A percentile compares a stretch with the other conserved stretches of the same genome.
These are phyloP conservation scores for Wolfiporia cocos DNA, from an alignment of 1,284 basidiomycete genomes.

Conservation along the genomic window DNA sequence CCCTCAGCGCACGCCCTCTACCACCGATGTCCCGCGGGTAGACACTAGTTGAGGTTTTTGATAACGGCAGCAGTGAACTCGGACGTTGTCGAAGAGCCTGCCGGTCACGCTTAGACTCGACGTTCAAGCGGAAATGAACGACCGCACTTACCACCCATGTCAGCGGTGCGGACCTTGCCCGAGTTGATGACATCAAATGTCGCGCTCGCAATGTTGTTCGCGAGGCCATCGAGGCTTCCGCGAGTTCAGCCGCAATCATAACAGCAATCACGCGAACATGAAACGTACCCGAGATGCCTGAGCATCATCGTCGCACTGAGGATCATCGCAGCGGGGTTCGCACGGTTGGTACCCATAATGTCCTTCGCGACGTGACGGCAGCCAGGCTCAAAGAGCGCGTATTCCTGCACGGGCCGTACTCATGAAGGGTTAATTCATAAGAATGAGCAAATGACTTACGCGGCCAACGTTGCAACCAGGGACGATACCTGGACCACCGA, in stretches of 20 bases:
- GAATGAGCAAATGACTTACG: slow-evolving; percentile 36
- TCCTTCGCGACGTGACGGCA: slow-evolving; percentile 98
- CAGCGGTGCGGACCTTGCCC: slow-evolving; percentile 88
- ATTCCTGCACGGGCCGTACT: slow-evolving; percentile 56
- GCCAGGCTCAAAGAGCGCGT: slow-evolving; percentile 97
- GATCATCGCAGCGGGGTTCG: slow-evolving; percentile 98
- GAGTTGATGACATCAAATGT: slow-evolving; percentile 92
- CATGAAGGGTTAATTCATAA: slow-evolving; percentile 3
- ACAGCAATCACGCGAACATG: slow-evolving; percentile 1
- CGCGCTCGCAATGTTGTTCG: slow-evolving; percentile 90
- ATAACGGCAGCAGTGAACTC: slow-evolving; percentile 91
- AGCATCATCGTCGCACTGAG: slow-evolving; percentile 99
- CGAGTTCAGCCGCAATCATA: slow-evolving; percentile 1
- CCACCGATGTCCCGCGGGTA: slow-evolving; percentile 6
- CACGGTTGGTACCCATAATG: slow-evolving; percentile 96
- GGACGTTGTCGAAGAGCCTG: slow-evolving; percentile 82
- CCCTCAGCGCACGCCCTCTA: slow-evolving; percentile 6
- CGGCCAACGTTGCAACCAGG: slow-evolving; percentile 98
- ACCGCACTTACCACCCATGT: slow-evolving; percentile 81
- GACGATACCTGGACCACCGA: slow-evolving; percentile 96
- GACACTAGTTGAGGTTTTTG: slow-evolving; percentile 45
- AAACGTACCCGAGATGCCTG: slow-evolving; percentile 82
- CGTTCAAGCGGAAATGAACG: slow-evolving; percentile 1
- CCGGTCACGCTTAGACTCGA: not conserved
- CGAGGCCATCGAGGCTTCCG: slow-evolving; percentile 81